Conservation (phyloP, 1,139 yeast species). For the Kurtzmaniella quercitrusa region DNA sequence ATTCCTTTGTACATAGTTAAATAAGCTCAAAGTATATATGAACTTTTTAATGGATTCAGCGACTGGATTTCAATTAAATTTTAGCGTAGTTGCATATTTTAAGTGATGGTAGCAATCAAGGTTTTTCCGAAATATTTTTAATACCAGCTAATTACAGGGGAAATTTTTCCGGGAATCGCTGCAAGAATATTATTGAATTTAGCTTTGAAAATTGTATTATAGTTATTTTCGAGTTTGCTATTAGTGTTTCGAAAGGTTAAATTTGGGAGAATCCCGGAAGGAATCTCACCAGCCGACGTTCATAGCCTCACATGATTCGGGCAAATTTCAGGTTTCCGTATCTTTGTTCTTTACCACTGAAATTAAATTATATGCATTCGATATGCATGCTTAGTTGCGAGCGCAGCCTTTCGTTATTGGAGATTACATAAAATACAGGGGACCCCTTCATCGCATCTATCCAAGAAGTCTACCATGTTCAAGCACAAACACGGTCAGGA, state of each 20-base stretch:
- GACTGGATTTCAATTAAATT: not conserved
- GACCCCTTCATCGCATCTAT: not conserved
- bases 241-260: too few relatives aligned
- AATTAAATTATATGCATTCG: not conserved
- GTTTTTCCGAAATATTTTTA: too few relatives aligned
- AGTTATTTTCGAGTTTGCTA: too few relatives aligned
- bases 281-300: too few relatives aligned
- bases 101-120: too few relatives aligned
- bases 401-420: not conserved
- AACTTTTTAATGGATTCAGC: too few relatives aligned
- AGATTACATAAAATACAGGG: not conserved
- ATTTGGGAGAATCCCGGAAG: too few relatives aligned
- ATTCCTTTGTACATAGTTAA: slow-evolving; percentile 7
- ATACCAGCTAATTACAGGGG: not conserved
- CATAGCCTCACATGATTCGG: not conserved
- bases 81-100: too few relatives aligned
- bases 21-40: too few relatives aligned
- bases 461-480: slow-evolving; percentile 17
- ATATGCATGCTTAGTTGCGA: not conserved
- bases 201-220: too few relatives aligned
- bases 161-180: not conserved
- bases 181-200: too few relatives aligned
- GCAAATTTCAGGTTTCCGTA: too few relatives aligned
- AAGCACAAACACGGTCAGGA: slow-evolving; percentile 16
- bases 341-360: not conserved